phyloP scores from a whole-genome alignment of 2,329 filamentous ascomycete species.

The Mycosphaerelloides madeirae region DNA sequence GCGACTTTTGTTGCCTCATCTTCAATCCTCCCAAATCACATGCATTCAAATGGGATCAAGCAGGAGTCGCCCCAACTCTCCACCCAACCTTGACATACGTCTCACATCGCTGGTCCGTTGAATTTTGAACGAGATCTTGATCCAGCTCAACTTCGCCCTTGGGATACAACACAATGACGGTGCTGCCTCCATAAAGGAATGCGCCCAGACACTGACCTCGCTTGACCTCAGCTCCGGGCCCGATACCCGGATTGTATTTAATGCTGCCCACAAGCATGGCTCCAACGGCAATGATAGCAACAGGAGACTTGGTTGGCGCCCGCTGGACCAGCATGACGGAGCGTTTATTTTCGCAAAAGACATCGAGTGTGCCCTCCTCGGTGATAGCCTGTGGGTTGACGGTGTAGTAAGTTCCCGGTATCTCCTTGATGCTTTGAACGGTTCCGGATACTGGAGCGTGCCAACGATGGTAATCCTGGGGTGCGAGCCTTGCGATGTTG shows the following conservation, averaged over 20 bases:
- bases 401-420: slow-evolving; percentile 39
- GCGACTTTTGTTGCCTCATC: neutral
- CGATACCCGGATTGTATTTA: slow-evolving; percentile 36
- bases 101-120: slow-evolving; percentile 35
- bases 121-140: slow-evolving; percentile 38
- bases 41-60: neutral
- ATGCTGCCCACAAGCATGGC: slow-evolving; percentile 44
- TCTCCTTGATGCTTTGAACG: slow-evolving; percentile 34
- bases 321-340: slow-evolving; percentile 38
- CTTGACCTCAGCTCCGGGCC: slow-evolving; percentile 30
- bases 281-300: slow-evolving; percentile 40
- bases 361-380: slow-evolving; percentile 36
- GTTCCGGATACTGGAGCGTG: slow-evolving; percentile 35
- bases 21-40: neutral
- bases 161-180: slow-evolving; percentile 39
- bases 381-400: slow-evolving; percentile 43
- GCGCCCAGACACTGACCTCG: slow-evolving; percentile 40
- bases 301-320: slow-evolving; percentile 22
- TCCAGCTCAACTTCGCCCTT: slow-evolving; percentile 35
- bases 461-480: slow-evolving; percentile 42
- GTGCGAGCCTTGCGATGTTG: slow-evolving; percentile 38
- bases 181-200: slow-evolving; percentile 42
- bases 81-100: slow-evolving; percentile 39
- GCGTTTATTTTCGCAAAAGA: slow-evolving; percentile 42
- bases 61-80: slow-evolving; percentile 23